Evolutionary conservation across 208 protist species (phyloP).

Genomic region (Phytomonas sp.): DNA sequence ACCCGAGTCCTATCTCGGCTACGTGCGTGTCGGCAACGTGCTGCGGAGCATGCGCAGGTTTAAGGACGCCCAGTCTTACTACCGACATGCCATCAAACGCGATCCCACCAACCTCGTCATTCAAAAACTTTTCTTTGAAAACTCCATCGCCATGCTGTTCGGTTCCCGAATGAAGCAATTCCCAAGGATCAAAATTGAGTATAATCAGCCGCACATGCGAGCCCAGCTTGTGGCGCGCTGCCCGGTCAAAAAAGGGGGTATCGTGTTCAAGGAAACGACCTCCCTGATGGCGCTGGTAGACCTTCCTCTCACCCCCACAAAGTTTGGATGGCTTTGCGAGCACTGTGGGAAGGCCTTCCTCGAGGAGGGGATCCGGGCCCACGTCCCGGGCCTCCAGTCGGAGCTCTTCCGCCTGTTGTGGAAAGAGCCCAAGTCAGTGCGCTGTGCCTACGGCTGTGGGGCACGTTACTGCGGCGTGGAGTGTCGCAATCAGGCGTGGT

Average conservation of each 20-base stretch:
- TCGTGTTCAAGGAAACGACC: constrained; percentile 30
- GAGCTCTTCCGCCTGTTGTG: constrained; percentile 31
- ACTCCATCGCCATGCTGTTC: constrained; percentile 63
- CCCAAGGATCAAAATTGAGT: constrained; percentile 25
- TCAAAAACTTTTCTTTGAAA: constrained; percentile 39
- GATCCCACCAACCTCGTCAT: constrained; percentile 32
- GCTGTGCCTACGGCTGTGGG: constrained; percentile 48
- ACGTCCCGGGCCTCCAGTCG: constrained; percentile 25
- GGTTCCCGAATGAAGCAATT: constrained; percentile 28
- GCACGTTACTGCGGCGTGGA: constrained; percentile 55
- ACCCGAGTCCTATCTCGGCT: constrained; percentile 51
- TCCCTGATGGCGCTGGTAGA: constrained; percentile 7
- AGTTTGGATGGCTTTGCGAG: background rate
- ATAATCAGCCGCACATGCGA: constrained; percentile 23
- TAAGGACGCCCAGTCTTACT: constrained; percentile 56
- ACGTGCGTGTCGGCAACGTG: constrained; percentile 73
- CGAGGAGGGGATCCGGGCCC: constrained; percentile 19
- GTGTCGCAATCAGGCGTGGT: constrained; percentile 62
- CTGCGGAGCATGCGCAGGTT: constrained; percentile 56
- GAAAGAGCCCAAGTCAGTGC: constrained; percentile 22
- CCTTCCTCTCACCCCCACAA: constrained; percentile 1
- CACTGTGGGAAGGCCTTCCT: constrained; percentile 30
- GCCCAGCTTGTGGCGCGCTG: constrained; percentile 23
- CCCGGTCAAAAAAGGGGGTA: constrained; percentile 17
- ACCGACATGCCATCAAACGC: constrained; percentile 42